These are phyloP conservation scores for Aristolochia contorta DNA, from an alignment of 164 flowering plant genomes.

Conservation along the genomic window DNA sequence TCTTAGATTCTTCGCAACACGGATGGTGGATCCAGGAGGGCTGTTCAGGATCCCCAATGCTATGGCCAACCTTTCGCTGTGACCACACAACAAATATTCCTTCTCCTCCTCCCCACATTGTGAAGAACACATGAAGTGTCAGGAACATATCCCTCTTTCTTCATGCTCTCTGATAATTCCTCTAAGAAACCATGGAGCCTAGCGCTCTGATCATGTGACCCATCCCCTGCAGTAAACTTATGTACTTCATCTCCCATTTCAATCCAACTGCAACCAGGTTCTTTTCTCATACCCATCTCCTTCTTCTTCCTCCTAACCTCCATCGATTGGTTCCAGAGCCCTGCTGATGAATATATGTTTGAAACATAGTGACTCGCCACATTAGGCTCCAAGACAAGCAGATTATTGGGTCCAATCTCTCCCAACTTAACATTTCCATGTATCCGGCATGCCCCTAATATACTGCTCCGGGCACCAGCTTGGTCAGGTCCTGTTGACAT, in stretches of 20 bases:
- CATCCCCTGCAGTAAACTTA: constrained; percentile 64
- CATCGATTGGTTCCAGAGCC: constrained; percentile 62
- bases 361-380: constrained; percentile 81
- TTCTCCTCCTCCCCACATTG: constrained; percentile 69
- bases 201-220: constrained; percentile 48
- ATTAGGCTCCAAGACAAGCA: constrained; percentile 53
- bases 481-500: constrained; percentile 43
- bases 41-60: constrained; percentile 77
- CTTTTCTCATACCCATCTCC: constrained; percentile 59
- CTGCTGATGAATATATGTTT: constrained; percentile 66
- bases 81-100: constrained; percentile 64
- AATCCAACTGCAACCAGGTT: constrained; percentile 88
- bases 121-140: constrained; percentile 86
- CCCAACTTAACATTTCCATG: constrained; percentile 58
- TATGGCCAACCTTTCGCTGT: constrained; percentile 75
- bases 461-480: constrained; percentile 63
- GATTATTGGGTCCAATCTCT: constrained; percentile 49
- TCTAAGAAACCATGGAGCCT: constrained; percentile 41
- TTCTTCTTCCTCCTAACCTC: constrained; percentile 55
- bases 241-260: constrained; percentile 55
- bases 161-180: constrained; percentile 42
- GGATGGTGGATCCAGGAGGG: constrained; percentile 59
- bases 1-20: constrained; percentile 77
- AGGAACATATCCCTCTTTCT: constrained; percentile 62
- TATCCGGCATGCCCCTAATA: constrained; percentile 72